These are phyloP conservation scores for Cutaneotrichosporon mucoides DNA, from an alignment of 1,284 basidiomycete species.

Conservation along the genomic window DNA sequence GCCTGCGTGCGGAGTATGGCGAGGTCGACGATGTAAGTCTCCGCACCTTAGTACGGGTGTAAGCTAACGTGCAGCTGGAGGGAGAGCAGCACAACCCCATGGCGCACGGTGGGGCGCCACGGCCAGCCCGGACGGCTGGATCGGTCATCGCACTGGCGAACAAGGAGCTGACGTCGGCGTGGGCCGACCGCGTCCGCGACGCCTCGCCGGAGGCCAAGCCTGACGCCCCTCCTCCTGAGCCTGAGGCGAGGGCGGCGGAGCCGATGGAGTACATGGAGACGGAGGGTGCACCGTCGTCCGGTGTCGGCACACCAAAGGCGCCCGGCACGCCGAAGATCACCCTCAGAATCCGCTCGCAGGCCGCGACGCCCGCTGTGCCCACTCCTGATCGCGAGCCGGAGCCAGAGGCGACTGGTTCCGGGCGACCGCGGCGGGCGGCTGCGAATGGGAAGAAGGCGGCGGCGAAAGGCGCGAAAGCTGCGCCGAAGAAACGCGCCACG, in stretches of 20 bases:
- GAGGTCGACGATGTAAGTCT: conserved; percentile 43
- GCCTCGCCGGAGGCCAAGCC: neutral
- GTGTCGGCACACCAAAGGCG: neutral
- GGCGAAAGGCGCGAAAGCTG: neutral
- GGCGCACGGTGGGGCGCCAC: conserved; percentile 15
- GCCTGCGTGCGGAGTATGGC: conserved; percentile 77
- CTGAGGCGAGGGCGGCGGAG: neutral
- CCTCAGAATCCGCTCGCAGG: neutral
- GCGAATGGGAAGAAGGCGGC: conserved; percentile 1
- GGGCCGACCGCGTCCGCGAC: neutral
- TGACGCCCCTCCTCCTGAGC: neutral
- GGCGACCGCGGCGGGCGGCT: conserved; percentile 1
- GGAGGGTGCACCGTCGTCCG: neutral
- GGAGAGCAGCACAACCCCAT: conserved; percentile 36
- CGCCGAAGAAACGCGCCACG: neutral
- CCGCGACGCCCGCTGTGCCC: neutral
- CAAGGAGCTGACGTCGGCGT: neutral
- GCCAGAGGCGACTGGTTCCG: conserved; percentile 1
- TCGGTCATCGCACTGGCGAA: conserved; percentile 31
- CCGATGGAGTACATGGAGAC: neutral
- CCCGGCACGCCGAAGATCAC: neutral
- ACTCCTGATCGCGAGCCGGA: neutral
- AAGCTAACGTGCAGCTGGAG: conserved; percentile 28
- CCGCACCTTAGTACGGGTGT: too few species aligned
- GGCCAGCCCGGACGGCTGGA: conserved; percentile 17